Conservation (phyloP, 768 basidiomycete genomes). For the Terana coerulea region DNA sequence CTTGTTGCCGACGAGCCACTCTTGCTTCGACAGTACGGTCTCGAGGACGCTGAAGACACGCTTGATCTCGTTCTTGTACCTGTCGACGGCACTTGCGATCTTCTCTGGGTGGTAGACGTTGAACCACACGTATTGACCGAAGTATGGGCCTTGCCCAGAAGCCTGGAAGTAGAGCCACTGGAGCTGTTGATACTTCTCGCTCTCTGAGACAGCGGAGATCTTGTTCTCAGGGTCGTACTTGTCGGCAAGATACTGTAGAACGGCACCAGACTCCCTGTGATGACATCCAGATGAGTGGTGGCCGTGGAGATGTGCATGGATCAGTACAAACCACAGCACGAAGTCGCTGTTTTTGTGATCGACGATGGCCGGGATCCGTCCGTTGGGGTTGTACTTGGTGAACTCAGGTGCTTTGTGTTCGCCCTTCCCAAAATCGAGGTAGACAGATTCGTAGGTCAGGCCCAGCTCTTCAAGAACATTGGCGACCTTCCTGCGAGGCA, state of each 20-base stretch:
- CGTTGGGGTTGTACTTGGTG: conserved; percentile 29
- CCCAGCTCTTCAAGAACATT: conserved; percentile 24
- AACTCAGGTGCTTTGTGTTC: conserved; percentile 23
- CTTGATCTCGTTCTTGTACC: conserved; percentile 18
- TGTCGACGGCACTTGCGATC: conserved; percentile 15
- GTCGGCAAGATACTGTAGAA: conserved; percentile 33
- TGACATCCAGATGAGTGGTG: background rate
- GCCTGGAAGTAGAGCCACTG: conserved; percentile 38
- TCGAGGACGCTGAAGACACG: conserved; percentile 20
- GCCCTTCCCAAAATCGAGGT: conserved; percentile 20
- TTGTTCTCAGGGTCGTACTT: conserved; percentile 34
- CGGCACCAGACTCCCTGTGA: conserved; percentile 29
- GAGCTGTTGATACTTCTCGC: conserved; percentile 10
- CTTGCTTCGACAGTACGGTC: conserved; percentile 16
- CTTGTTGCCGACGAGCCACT: conserved; percentile 15
- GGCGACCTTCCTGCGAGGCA: conserved; percentile 20
- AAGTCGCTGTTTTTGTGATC: conserved; percentile 31
- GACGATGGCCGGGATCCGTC: conserved; percentile 33
- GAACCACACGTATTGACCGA: conserved; percentile 16
- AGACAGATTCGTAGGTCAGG: conserved; percentile 23
- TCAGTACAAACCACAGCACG: conserved; percentile 20
- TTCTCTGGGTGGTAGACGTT: conserved; percentile 1
- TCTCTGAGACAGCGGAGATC: background rate
- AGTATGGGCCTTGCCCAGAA: conserved; percentile 13
- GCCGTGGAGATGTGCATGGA: background rate